These are phyloP conservation scores for Ceratocystis ficicola DNA, from an alignment of 2,329 filamentous ascomycete species.

Conservation along the genomic window DNA sequence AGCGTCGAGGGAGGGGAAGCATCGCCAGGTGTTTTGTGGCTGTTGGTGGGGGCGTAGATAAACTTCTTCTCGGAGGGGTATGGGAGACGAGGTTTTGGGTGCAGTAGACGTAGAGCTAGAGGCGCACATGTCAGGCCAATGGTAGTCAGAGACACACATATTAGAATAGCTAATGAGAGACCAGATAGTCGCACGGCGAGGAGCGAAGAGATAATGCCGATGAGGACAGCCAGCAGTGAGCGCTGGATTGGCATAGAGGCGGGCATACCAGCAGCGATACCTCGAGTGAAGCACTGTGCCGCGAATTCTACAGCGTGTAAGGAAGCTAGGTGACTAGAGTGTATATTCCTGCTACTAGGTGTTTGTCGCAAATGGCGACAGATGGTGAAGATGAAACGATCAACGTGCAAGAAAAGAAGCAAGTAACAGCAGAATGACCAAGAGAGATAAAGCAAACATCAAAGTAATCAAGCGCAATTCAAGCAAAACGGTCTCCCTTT, in stretches of 20 bases:
- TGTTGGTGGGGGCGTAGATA: constrained; percentile 55
- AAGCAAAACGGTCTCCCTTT: background rate
- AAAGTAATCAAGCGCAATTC: background rate
- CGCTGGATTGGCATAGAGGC: background rate
- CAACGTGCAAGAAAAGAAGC: background rate
- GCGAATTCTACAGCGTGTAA: background rate
- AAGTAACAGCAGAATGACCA: background rate
- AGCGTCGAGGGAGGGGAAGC: constrained; percentile 36
- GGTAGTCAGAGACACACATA: background rate
- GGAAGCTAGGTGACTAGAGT: background rate
- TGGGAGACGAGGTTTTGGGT: constrained; percentile 65
- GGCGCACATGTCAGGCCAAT: constrained; percentile 13
- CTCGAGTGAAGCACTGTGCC: background rate
- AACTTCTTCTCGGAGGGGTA: constrained; percentile 74
- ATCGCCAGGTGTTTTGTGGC: constrained; percentile 22
- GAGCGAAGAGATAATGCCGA: background rate
- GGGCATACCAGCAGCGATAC: background rate
- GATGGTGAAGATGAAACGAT: background rate
- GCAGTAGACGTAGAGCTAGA: constrained; percentile 56
- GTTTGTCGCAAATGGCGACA: background rate
- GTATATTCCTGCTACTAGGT: background rate
- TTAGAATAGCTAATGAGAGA: constrained; percentile 17
- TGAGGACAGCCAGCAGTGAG: constrained; percentile 2
- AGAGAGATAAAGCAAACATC: background rate
- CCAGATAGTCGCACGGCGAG: constrained; percentile 8